A percentile compares a stretch with the other conserved stretches of the same genome.
Evolutionary conservation across 2,329 filamentous ascomycete genomes (phyloP).

Genomic region (Paraphaeosphaeria sporulosa): DNA sequence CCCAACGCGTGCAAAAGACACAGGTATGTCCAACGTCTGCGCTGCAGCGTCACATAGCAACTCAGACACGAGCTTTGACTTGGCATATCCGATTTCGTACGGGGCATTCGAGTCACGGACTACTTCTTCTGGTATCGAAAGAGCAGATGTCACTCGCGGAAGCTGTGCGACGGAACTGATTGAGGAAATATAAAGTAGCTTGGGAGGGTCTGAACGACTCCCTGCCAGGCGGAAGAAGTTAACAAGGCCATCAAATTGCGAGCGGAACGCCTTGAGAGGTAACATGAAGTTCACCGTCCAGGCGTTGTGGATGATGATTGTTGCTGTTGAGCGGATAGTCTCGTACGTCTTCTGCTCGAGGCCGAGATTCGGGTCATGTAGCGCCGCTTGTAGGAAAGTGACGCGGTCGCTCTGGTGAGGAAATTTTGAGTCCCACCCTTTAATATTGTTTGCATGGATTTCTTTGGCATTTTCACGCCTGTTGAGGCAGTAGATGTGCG

Average conservation of each 20-base stretch:
- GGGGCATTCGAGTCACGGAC: constrained; percentile 35
- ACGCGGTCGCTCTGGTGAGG: constrained; percentile 7
- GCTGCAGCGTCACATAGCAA: constrained; percentile 43
- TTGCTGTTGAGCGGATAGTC: constrained; percentile 33
- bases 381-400: constrained; percentile 20
- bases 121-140: constrained; percentile 40
- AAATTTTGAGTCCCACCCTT: constrained; percentile 12
- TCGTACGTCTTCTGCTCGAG: constrained; percentile 36
- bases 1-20: constrained; percentile 35
- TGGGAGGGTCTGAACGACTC: constrained; percentile 9
- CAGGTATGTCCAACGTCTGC: constrained; percentile 29
- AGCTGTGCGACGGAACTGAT: constrained; percentile 44
- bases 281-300: constrained; percentile 64
- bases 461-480: constrained; percentile 25
- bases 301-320: constrained; percentile 59
- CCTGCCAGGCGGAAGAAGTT: constrained; percentile 21
- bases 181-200: constrained; percentile 50
- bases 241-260: constrained; percentile 18
- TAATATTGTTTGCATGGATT: constrained; percentile 10
- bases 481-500: constrained; percentile 32
- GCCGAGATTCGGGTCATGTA: constrained; percentile 46
- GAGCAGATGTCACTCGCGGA: background rate
- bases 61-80: constrained; percentile 48
- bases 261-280: constrained; percentile 25
- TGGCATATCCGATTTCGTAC: constrained; percentile 48